A percentile compares a stretch with the other conserved stretches of the same genome.
Conservation (phyloP, 495 filamentous ascomycete genomes). For the Tuber magnatum region DNA sequence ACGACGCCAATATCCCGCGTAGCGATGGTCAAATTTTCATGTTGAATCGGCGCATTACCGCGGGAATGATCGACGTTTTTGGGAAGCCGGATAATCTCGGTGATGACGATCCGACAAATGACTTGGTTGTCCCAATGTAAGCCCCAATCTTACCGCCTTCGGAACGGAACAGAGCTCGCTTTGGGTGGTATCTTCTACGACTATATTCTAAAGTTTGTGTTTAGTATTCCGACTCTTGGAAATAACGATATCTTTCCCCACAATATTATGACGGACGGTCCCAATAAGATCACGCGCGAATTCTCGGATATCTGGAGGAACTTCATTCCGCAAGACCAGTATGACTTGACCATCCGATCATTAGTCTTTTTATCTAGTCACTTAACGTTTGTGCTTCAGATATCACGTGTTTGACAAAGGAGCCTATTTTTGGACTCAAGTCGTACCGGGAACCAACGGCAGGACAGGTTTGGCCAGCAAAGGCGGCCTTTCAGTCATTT, state of each 20-base stretch:
- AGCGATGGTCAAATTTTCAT: conserved; percentile 62
- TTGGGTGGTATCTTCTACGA: background rate
- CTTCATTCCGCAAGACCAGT: conserved; percentile 87
- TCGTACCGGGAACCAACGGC: conserved; percentile 62
- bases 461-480: conserved; percentile 29
- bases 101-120: conserved; percentile 49
- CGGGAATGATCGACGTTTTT: conserved; percentile 70
- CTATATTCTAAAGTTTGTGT: background rate
- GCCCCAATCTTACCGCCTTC: background rate
- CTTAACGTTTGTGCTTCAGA: background rate
- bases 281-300: conserved; percentile 70
- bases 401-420: conserved; percentile 84
- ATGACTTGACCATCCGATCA: background rate
- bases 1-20: conserved; percentile 76
- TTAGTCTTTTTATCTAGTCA: background rate
- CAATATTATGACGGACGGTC: conserved; percentile 81
- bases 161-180: background rate
- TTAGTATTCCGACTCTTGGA: conserved; percentile 68
- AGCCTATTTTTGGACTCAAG: conserved; percentile 90
- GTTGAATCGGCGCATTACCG: conserved; percentile 65
- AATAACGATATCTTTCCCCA: conserved; percentile 98
- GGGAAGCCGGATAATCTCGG: conserved; percentile 46
- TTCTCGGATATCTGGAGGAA: conserved; percentile 68
- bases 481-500: conserved; percentile 69
- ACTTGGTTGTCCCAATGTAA: conserved; percentile 62